Evolutionary conservation across 495 filamentous ascomycete species (phyloP), one percentile per base, ranked within the genome.

Genomic region (Aspergillus olivimuriae): DNA sequence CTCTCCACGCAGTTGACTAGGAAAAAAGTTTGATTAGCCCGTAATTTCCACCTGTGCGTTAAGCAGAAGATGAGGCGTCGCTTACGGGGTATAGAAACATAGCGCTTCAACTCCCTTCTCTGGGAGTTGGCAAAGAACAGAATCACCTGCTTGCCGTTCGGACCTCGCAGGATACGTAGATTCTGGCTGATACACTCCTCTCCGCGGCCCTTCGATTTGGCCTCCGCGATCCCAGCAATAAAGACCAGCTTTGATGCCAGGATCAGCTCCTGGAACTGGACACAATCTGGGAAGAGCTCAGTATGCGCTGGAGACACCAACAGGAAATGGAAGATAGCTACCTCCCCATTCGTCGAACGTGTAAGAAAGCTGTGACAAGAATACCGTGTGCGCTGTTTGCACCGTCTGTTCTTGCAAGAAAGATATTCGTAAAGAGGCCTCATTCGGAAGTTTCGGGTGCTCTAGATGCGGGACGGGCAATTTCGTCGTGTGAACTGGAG

Each of bases 161-260:
- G 46, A 2, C 60, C 63, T 2, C 62, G 63, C 4, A 73, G 53
- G 12, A 72, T 62, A 9, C 69, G 66, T 5, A 73, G 44, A 43
- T 73, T 73, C 50, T 73, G 69, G 41, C 66, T 70, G 52, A 73
- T 70, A 34, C 69, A 73, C 51, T 73, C 69, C 36, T 73, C 69
- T 3, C 69, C 68, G 10, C 68, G 63, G 5, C 69, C 68, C 41
- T 70, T 73, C 35, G 68, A 72, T 35, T 69, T 70, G 38, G 63
- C 67, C 35, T 72, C 68, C 1, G 68, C 66, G 45, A 73, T 68
- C 1, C 69, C 68, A 0, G 63, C 65, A 32, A 72, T 61, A 33
- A 72, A 68, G 9, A 66, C 42, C 11, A 73, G 47, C 46, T 61
- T 68, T 6, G 65, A 63, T n/a, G 59, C 53, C 12, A 72, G 61